phyloP scores from a whole-genome alignment of 2,329 filamentous ascomycete genomes.

The Triangularia setosa region DNA sequence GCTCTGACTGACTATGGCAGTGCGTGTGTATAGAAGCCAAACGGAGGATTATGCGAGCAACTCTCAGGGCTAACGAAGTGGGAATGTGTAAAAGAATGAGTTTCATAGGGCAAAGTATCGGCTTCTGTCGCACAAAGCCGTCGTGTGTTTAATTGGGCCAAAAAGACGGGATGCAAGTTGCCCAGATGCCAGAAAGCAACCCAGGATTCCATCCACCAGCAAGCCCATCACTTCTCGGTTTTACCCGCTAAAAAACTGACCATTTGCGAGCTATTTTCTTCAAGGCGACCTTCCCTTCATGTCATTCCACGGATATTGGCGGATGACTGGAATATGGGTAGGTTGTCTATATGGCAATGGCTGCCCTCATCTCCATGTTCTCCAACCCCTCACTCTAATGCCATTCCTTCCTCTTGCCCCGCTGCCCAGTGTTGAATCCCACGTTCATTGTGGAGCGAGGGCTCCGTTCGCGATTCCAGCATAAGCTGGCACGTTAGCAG shows the following conservation, averaged over 20 bases:
- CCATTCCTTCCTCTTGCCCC: neutral
- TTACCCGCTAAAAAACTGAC: neutral
- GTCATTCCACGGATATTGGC: neutral
- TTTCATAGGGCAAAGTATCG: neutral
- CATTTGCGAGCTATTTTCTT: neutral
- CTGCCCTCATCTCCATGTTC: neutral
- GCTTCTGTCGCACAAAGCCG: constrained; percentile 9
- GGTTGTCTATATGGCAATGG: neutral
- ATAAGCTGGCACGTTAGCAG: neutral
- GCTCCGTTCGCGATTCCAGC: neutral
- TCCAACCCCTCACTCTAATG: neutral
- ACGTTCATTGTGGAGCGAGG: neutral
- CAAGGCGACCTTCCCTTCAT: too few relatives aligned
- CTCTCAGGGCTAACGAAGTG: neutral
- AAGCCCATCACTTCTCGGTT: neutral
- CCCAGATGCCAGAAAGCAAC: neutral
- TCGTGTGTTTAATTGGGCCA: neutral
- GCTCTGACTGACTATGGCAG: neutral
- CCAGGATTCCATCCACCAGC: neutral
- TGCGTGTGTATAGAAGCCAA: neutral
- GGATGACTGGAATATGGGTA: neutral
- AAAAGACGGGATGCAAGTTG: neutral
- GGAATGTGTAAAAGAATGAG: neutral
- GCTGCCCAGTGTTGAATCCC: neutral
- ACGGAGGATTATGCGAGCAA: neutral